A percentile compares a stretch with the other conserved stretches of the same genome.
phyloP scores from a whole-genome alignment of 352 stramenopile species.

The Phytophthora pseudosyringae region DNA sequence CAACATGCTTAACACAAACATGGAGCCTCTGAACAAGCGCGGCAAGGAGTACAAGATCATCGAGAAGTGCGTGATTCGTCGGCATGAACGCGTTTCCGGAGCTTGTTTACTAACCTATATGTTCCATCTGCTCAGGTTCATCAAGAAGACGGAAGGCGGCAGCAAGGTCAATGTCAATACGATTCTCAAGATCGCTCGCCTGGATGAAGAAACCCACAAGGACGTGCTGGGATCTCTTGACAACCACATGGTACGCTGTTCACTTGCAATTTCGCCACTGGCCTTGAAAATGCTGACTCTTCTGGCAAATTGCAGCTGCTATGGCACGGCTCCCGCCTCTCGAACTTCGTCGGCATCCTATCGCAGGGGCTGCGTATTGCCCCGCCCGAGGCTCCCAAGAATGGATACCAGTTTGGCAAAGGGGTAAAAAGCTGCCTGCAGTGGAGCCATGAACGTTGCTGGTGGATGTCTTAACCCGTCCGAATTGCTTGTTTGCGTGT shows the following conservation, averaged over 20 bases:
- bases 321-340: slow-evolving; percentile 63
- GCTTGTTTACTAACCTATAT: slow-evolving; percentile 3
- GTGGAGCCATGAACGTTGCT: neutral
- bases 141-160: slow-evolving; percentile 53
- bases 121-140: slow-evolving; percentile 40
- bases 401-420: slow-evolving; percentile 80
- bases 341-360: slow-evolving; percentile 76
- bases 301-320: slow-evolving; percentile 39
- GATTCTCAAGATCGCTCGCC: slow-evolving; percentile 54
- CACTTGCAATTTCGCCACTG: neutral
- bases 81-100: neutral
- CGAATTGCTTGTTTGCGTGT: neutral
- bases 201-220: slow-evolving; percentile 49
- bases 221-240: slow-evolving; percentile 44
- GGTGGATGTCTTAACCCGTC: neutral
- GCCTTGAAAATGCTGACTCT: neutral
- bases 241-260: slow-evolving; percentile 57
- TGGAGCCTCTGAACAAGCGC: slow-evolving; percentile 46
- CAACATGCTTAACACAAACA: slow-evolving; percentile 51
- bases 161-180: slow-evolving; percentile 59
- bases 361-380: slow-evolving; percentile 73
- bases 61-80: slow-evolving; percentile 35
- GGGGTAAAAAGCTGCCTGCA: slow-evolving; percentile 38
- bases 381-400: slow-evolving; percentile 65
- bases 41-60: slow-evolving; percentile 64